A percentile compares a stretch with the other conserved stretches of the same genome.
phyloP scores from a whole-genome alignment of 2,329 filamentous ascomycete genomes.

The Fusarium musae region DNA sequence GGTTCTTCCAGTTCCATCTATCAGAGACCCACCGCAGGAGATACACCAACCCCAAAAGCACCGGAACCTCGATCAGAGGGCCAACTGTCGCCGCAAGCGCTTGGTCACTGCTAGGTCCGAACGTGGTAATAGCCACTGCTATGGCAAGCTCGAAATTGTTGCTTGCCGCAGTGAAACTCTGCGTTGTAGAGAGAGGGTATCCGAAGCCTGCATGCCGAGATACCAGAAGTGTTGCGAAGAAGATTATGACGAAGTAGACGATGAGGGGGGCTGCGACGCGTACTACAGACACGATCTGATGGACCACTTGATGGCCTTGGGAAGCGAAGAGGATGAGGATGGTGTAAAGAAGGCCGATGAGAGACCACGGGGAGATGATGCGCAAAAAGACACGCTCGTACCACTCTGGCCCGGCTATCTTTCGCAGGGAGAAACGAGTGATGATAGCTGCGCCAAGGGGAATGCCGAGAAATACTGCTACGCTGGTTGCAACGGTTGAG shows the following conservation, averaged over 20 bases:
- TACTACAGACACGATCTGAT: slow-evolving; percentile 85
- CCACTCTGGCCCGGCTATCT: slow-evolving; percentile 63
- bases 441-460: slow-evolving; percentile 83
- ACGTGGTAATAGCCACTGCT: slow-evolving; percentile 85
- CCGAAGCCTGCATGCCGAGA: slow-evolving; percentile 76
- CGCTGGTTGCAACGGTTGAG: slow-evolving; percentile 77
- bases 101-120: slow-evolving; percentile 80
- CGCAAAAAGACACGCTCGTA: slow-evolving; percentile 78
- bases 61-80: slow-evolving; percentile 87
- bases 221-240: slow-evolving; percentile 73
- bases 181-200: slow-evolving; percentile 76
- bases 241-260: slow-evolving; percentile 83
- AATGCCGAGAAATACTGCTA: slow-evolving; percentile 87
- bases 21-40: slow-evolving; percentile 69
- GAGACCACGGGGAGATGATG: slow-evolving; percentile 76
- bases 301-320: slow-evolving; percentile 79
- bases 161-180: slow-evolving; percentile 89
- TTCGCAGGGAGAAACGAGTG: slow-evolving; percentile 73
- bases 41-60: slow-evolving; percentile 82
- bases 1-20: slow-evolving; percentile 53
- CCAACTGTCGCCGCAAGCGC: slow-evolving; percentile 86
- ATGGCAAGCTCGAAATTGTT: slow-evolving; percentile 96
- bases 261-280: slow-evolving; percentile 83
- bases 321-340: slow-evolving; percentile 88
- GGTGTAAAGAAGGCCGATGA: slow-evolving; percentile 87